These are phyloP conservation scores for Vanrija sp. DNA, from an alignment of 1,284 basidiomycete genomes.

Conservation along the genomic window DNA sequence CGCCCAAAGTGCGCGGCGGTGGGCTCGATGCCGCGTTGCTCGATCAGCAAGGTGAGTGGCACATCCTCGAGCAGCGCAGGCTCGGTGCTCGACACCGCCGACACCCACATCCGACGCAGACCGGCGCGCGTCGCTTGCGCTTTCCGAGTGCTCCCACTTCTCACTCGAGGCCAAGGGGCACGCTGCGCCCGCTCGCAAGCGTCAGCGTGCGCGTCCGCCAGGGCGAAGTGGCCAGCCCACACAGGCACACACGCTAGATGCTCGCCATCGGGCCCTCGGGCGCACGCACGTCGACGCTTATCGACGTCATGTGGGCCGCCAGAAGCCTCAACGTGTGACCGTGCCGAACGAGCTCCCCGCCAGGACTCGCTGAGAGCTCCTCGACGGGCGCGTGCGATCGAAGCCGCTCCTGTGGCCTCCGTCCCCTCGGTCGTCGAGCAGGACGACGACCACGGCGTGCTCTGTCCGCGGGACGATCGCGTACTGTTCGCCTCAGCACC, in stretches of 20 bases:
- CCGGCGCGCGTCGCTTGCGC: not conserved
- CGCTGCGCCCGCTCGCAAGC: slow-evolving; percentile 9
- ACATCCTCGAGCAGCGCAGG: no score
- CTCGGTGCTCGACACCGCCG: no score
- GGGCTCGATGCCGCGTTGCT: no score
- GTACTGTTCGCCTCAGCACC: slow-evolving; percentile 5
- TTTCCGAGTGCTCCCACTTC: slow-evolving; percentile 8
- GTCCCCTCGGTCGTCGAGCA: slow-evolving; percentile 48
- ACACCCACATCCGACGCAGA: not conserved
- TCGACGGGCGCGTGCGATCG: slow-evolving; percentile 16
- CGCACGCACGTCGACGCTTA: slow-evolving; percentile 46
- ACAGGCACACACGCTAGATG: slow-evolving; percentile 9
- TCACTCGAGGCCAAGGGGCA: slow-evolving; percentile 15
- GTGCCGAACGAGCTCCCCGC: no score
- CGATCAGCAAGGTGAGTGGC: no score
- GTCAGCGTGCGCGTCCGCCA: slow-evolving; percentile 10
- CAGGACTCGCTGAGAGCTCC: not conserved
- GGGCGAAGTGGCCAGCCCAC: slow-evolving; percentile 1
- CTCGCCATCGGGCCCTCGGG: slow-evolving; percentile 18
- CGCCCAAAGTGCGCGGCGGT: no score
- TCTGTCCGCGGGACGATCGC: slow-evolving; percentile 16
- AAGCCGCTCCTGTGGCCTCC: slow-evolving; percentile 9
- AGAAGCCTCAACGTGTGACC: no score
- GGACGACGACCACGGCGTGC: slow-evolving; percentile 46
- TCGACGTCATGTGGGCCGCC: slow-evolving; percentile 45